Evolutionary conservation across 768 basidiomycete genomes (phyloP), one percentile per base, ranked within the genome.

Genomic region (Cystobasidium ongulense): DNA sequence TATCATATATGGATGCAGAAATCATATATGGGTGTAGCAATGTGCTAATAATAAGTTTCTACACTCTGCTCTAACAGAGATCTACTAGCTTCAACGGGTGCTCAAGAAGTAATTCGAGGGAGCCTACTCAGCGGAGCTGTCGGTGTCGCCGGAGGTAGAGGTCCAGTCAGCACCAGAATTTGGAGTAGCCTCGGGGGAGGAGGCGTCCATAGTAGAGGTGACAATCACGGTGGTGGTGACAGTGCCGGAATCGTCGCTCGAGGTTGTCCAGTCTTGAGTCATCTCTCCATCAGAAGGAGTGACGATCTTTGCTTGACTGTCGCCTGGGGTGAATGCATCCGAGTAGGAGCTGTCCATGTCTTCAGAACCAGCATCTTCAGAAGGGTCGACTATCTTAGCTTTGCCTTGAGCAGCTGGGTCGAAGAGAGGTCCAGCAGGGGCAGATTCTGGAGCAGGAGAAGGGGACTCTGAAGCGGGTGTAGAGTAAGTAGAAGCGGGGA

Each of bases 181-280:
- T n/a, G 46, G n/a, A 21, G 46, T 50, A 21, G 46, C 46, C 18
- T 50, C 15, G n/a, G 46, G 46, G 3, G 46, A 50, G 46, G 15
- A 17, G 27, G 57, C 57, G 29, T 29, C 57, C 25, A 71, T 39
- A 10, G 68, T 71, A 1, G 68, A 54, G 3, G 68, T 71, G 33
- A 59, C 27, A 27, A 54, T 59, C n/a, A 71, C 68, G 10, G 68
- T 71, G 29, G 68, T 71, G 2, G 57, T 59, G 17, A 59, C 57
- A 4, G 25, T 29, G 21, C 25, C 57, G 3, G 25, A 27, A 35
- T 54, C 52, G 68, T 71, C 27, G 18, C 11, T 39, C 7, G 50
- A 31, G 21, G 59, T 54, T 11, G 23, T 31, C 36, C 54, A 46
- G 38, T 57, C 27, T 29, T 57, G 31, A 43, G 29, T 35, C 33